Conservation (phyloP, 768 basidiomycete species). For the Tricholoma terreum region DNA sequence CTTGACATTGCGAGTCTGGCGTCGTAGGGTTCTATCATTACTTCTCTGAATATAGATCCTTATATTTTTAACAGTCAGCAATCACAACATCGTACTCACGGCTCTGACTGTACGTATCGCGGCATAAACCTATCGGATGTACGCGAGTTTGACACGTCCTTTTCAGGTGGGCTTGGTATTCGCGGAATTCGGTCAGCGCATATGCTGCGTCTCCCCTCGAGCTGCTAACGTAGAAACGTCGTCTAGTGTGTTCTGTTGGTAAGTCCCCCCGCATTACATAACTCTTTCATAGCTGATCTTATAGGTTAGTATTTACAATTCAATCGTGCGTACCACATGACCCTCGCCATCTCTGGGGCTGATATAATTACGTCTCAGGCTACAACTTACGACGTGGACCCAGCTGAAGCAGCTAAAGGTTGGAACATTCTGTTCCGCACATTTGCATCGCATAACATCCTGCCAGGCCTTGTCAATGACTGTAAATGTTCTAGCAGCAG, state of each 20-base stretch:
- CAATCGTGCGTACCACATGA: conserved; percentile 36
- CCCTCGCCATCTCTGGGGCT: not conserved
- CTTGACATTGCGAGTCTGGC: conserved; percentile 42
- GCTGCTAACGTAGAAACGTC: conserved; percentile 1
- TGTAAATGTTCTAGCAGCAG: conserved; percentile 51
- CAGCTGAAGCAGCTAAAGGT: conserved; percentile 47
- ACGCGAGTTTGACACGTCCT: not conserved
- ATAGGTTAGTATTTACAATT: conserved; percentile 40
- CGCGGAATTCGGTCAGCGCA: conserved; percentile 46
- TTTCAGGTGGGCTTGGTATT: conserved; percentile 41
- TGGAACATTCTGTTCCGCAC: conserved; percentile 1
- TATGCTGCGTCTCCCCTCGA: not conserved
- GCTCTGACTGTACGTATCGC: conserved; percentile 36
- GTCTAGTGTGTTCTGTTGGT: conserved; percentile 41
- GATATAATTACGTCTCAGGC: conserved; percentile 25
- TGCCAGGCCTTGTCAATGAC: conserved; percentile 52
- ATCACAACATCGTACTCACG: conserved; percentile 41
- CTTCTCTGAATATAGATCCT: not conserved
- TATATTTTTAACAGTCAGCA: conserved; percentile 40
- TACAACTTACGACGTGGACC: conserved; percentile 41
- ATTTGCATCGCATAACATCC: conserved; percentile 1
- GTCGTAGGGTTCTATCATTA: conserved; percentile 28
- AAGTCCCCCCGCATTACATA: conserved; percentile 14
- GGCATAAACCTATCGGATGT: not conserved
- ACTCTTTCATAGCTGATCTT: conserved; percentile 1